These are phyloP conservation scores for Aciculosporium take DNA, from an alignment of 2,329 filamentous ascomycete genomes.

Conservation along the genomic window DNA sequence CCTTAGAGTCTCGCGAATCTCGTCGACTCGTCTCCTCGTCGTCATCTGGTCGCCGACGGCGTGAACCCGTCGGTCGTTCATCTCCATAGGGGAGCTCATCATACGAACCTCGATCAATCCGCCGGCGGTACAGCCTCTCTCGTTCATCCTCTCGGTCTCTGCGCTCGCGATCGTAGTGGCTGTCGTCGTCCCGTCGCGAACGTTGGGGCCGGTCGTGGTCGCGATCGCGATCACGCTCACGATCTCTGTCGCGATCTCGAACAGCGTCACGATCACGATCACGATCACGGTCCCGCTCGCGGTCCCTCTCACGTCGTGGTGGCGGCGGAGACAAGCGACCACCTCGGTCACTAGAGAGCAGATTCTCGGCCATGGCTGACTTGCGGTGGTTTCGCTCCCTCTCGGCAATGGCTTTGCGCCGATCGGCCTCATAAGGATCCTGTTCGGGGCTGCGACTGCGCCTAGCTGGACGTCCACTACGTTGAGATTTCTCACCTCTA, in stretches of 20 bases:
- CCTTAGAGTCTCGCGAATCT: constrained; percentile 55
- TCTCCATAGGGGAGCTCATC: constrained; percentile 90
- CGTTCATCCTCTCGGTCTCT: constrained; percentile 81
- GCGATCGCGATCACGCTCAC: constrained; percentile 21
- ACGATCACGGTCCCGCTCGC: constrained; percentile 29
- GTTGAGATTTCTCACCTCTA: constrained; percentile 49
- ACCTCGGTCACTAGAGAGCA: constrained; percentile 38
- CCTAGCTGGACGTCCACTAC: constrained; percentile 41
- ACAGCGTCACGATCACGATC: constrained; percentile 16
- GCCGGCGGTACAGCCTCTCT: constrained; percentile 75
- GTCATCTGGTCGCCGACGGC: constrained; percentile 66
- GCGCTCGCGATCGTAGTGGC: constrained; percentile 72
- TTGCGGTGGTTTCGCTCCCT: constrained; percentile 89
- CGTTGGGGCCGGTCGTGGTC: constrained; percentile 37
- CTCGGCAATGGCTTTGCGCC: constrained; percentile 83
- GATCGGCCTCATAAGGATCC: constrained; percentile 89
- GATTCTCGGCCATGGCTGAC: constrained; percentile 51
- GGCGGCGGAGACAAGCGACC: constrained; percentile 28
- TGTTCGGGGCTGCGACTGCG: constrained; percentile 79
- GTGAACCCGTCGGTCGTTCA: constrained; percentile 47
- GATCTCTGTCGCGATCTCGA: constrained; percentile 19
- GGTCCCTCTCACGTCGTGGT: constrained; percentile 26
- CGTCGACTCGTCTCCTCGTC: constrained; percentile 55
- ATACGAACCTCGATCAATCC: constrained; percentile 58
- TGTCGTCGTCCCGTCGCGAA: constrained; percentile 46